Conservation (phyloP, 164 flowering plant species). For the Santalum album region DNA sequence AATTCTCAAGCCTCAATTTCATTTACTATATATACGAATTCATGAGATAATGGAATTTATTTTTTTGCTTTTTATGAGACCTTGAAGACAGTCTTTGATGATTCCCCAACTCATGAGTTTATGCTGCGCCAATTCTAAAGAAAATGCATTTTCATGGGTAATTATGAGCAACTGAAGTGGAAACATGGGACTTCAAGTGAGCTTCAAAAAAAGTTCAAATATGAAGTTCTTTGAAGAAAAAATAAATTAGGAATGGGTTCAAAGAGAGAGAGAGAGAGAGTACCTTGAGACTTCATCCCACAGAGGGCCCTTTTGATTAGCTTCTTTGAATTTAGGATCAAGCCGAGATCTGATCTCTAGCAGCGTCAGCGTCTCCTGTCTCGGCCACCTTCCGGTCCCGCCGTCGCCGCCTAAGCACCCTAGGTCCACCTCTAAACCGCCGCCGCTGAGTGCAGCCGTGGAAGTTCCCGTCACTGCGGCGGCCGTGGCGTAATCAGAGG, state of each 20-base stretch:
- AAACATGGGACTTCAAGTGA: too few relatives aligned
- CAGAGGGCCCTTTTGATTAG: slow-evolving; percentile 90
- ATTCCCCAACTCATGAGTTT: too few relatives aligned
- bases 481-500: slow-evolving; percentile 7
- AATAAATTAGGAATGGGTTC: not conserved
- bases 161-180: too few relatives aligned
- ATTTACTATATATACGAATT: too few relatives aligned
- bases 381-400: slow-evolving; percentile 81
- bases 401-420: slow-evolving; percentile 30
- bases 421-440: slow-evolving; percentile 28
- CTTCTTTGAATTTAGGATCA: slow-evolving; percentile 83
- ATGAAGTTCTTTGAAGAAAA: not conserved
- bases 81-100: too few relatives aligned
- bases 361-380: slow-evolving; percentile 88
- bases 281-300: slow-evolving; percentile 99
- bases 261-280: too few relatives aligned
- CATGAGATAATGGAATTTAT: too few relatives aligned
- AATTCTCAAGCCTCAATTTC: too few relatives aligned
- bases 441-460: slow-evolving; percentile 1
- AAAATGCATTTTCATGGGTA: too few relatives aligned
- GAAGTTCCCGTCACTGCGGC: slow-evolving; percentile 9
- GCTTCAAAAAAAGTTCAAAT: too few relatives aligned
- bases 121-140: too few relatives aligned
- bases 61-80: too few relatives aligned
- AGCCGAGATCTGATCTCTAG: slow-evolving; percentile 88